phyloP scores from a whole-genome alignment of 495 filamentous ascomycete genomes.

The Trichoderma erinaceum region DNA sequence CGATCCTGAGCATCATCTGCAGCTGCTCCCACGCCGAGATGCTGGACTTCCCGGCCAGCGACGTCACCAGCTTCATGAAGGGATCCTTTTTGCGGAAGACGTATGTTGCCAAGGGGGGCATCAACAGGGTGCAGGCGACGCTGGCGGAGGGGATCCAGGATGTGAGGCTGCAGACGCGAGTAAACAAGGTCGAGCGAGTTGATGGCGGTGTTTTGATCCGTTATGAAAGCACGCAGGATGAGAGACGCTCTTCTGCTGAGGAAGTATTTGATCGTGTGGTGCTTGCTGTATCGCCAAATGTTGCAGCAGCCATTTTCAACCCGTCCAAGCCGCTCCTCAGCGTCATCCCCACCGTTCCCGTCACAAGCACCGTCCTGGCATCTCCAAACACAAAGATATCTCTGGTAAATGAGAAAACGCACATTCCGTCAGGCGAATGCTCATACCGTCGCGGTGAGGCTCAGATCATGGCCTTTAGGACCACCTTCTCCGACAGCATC shows the following conservation, averaged over 20 bases:
- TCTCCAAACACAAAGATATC: background rate
- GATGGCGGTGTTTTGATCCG: background rate
- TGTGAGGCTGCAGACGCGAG: slow-evolving; percentile 12
- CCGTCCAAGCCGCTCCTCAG: slow-evolving; percentile 33
- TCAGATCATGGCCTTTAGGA: slow-evolving; percentile 30
- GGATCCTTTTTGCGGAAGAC: background rate
- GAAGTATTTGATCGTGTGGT: slow-evolving; percentile 38
- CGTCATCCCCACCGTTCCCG: slow-evolving; percentile 36
- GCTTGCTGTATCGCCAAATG: slow-evolving; percentile 42
- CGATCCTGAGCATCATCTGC: slow-evolving; percentile 45
- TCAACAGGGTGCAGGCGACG: slow-evolving; percentile 38
- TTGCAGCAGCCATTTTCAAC: slow-evolving; percentile 37
- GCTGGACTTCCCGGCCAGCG: slow-evolving; percentile 44
- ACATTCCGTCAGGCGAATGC: background rate
- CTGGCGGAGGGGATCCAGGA: slow-evolving; percentile 30
- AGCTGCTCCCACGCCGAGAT: slow-evolving; percentile 49
- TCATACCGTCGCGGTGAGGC: slow-evolving; percentile 17
- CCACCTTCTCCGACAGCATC: slow-evolving; percentile 14
- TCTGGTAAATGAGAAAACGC: background rate
- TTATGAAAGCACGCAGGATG: background rate
- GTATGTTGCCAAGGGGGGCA: slow-evolving; percentile 43
- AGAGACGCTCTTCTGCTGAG: slow-evolving; percentile 11
- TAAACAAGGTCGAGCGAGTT: slow-evolving; percentile 7
- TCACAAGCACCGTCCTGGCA: slow-evolving; percentile 31
- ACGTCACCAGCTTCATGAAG: slow-evolving; percentile 43